Evolutionary conservation across 2,329 filamentous ascomycete genomes (phyloP).

Genomic region (Leptoxyphium fumago): DNA sequence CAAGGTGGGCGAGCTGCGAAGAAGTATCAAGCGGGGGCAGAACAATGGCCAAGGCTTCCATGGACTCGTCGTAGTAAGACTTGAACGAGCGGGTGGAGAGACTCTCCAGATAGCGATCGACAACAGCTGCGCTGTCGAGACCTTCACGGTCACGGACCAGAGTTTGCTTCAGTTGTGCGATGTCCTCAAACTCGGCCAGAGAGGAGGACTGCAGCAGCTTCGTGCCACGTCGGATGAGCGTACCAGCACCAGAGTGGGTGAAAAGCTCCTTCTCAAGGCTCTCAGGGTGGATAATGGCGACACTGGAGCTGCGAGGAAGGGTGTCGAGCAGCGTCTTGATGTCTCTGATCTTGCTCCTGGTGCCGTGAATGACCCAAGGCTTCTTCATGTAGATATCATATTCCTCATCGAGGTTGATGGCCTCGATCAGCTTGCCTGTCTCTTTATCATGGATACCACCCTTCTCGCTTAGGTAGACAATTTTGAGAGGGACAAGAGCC

Average conservation of each 20-base stretch:
- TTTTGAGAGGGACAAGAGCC: constrained; percentile 82
- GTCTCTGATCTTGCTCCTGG: constrained; percentile 91
- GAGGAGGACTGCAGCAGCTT: constrained; percentile 65
- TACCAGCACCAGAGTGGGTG: constrained; percentile 88
- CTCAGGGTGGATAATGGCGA: constrained; percentile 93
- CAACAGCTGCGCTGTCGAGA: constrained; percentile 65
- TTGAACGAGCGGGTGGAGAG: constrained; percentile 68
- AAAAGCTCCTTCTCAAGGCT: constrained; percentile 95
- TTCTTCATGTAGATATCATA: constrained; percentile 86
- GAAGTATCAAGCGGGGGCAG: constrained; percentile 54
- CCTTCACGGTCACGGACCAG: constrained; percentile 70
- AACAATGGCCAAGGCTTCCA: constrained; percentile 85
- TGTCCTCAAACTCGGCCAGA: constrained; percentile 59
- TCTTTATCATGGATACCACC: constrained; percentile 89
- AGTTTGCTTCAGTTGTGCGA: constrained; percentile 65
- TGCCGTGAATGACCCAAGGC: constrained; percentile 90
- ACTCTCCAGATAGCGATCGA: constrained; percentile 73
- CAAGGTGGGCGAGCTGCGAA: constrained; percentile 63
- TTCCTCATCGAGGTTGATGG: constrained; percentile 94
- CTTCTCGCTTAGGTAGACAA: constrained; percentile 97
- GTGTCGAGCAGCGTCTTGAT: constrained; percentile 86
- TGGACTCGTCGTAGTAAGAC: constrained; percentile 84
- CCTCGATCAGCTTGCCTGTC: constrained; percentile 87
- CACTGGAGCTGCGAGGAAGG: constrained; percentile 79
- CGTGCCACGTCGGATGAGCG: constrained; percentile 79